phyloP scores from a whole-genome alignment of 2,329 filamentous ascomycete genomes.

The Sporothrix phasma region DNA sequence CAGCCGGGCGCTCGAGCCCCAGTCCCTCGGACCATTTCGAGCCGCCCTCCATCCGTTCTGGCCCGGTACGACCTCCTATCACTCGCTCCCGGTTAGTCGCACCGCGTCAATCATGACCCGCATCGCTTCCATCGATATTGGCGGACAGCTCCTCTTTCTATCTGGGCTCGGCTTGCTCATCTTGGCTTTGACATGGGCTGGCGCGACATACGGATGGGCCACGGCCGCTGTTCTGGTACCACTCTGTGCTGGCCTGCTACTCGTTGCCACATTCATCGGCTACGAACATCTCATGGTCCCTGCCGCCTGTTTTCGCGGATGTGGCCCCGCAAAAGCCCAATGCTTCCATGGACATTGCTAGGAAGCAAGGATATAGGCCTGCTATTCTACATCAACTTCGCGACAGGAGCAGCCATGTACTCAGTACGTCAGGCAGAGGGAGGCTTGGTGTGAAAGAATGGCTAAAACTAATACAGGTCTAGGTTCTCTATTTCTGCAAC shows the following conservation, averaged over 20 bases:
- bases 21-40: neutral
- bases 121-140: conserved; percentile 44
- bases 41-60: neutral
- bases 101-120: conserved; percentile 30
- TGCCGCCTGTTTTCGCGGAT: conserved; percentile 35
- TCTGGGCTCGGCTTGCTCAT: conserved; percentile 44
- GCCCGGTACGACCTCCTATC: neutral
- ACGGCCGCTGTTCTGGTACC: conserved; percentile 40
- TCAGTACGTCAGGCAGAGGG: conserved; percentile 26
- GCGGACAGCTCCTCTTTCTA: conserved; percentile 48
- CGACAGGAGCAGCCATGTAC: conserved; percentile 46
- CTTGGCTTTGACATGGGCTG: conserved; percentile 46
- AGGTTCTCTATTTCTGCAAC: conserved; percentile 58
- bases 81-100: no score
- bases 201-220: conserved; percentile 42
- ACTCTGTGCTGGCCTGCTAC: conserved; percentile 35
- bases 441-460: neutral
- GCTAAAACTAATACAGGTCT: conserved; percentile 28
- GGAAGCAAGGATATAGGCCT: conserved; percentile 47
- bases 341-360: conserved; percentile 51
- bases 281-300: conserved; percentile 48
- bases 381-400: conserved; percentile 53
- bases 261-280: conserved; percentile 34
- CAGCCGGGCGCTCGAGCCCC: neutral
- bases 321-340: conserved; percentile 45